phyloP scores from a whole-genome alignment of 306 rosid genomes.

The Trifolium subterraneum region DNA sequence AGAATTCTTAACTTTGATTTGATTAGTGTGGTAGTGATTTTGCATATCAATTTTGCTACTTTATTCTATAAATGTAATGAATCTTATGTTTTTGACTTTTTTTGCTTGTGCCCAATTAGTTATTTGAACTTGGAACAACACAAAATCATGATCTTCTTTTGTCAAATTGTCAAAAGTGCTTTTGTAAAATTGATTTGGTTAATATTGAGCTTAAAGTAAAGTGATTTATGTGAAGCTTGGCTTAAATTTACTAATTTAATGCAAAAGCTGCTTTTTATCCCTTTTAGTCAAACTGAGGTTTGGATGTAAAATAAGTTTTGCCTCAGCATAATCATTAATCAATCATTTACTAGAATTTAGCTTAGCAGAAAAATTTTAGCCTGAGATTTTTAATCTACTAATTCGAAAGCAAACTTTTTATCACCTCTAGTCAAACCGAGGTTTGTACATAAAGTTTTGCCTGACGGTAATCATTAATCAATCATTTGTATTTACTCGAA shows the following conservation, averaged over 20 bases:
- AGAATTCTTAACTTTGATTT: constrained; percentile 26
- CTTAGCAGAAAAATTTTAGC: background rate
- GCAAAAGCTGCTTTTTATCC: background rate
- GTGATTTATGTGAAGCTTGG: constrained; percentile 3
- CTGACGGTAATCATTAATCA: background rate
- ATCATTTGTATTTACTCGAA: background rate
- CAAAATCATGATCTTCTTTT: background rate
- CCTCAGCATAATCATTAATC: background rate
- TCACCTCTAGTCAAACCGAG: background rate
- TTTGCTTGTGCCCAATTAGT: constrained; percentile 1
- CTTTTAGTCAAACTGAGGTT: background rate
- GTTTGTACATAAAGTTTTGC: background rate
- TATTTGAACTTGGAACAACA: constrained; percentile 17
- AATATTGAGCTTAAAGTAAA: background rate
- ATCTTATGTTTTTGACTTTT: constrained; percentile 25
- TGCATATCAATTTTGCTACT: constrained; percentile 16
- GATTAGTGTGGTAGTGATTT: constrained; percentile 21
- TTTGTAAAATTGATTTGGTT: background rate
- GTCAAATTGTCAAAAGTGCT: background rate
- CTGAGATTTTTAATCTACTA: background rate
- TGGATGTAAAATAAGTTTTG: background rate
- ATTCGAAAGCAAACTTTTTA: background rate
- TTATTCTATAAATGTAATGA: constrained; percentile 3
- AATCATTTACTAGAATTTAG: background rate
- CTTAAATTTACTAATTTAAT: background rate